These are phyloP conservation scores for Arthrocladium fulminans DNA, from an alignment of 2,329 filamentous ascomycete genomes.

Conservation along the genomic window DNA sequence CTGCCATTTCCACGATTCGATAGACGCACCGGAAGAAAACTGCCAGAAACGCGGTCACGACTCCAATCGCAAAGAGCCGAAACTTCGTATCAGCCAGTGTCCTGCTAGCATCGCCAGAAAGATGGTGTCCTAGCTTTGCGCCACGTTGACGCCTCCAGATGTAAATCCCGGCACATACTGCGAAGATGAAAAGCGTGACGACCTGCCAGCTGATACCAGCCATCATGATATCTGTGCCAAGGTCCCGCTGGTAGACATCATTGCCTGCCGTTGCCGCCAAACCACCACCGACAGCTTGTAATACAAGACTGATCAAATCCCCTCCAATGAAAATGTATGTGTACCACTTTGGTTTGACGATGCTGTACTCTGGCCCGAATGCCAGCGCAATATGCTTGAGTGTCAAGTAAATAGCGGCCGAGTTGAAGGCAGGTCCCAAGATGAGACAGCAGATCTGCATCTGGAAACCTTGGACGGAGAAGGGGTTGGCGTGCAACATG, in stretches of 20 bases:
- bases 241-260: slow-evolving; percentile 31
- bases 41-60: slow-evolving; percentile 9
- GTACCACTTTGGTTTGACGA: slow-evolving; percentile 42
- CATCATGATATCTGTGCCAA: slow-evolving; percentile 49
- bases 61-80: slow-evolving; percentile 12
- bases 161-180: slow-evolving; percentile 10
- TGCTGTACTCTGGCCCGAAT: slow-evolving; percentile 44
- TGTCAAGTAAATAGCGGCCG: slow-evolving; percentile 48
- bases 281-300: slow-evolving; percentile 50
- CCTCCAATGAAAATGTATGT: slow-evolving; percentile 54
- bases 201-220: slow-evolving; percentile 51
- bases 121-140: slow-evolving; percentile 9
- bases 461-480: slow-evolving; percentile 42
- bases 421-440: slow-evolving; percentile 48
- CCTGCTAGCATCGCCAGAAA: slow-evolving; percentile 9
- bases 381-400: slow-evolving; percentile 50
- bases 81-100: slow-evolving; percentile 13
- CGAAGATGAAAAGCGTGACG: slow-evolving; percentile 36
- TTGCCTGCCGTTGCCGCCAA: slow-evolving; percentile 43
- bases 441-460: slow-evolving; percentile 49
- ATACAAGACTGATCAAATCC: slow-evolving; percentile 48
- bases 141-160: slow-evolving; percentile 15
- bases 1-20: slow-evolving; percentile 41
- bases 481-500: slow-evolving; percentile 46
- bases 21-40: slow-evolving; percentile 35